These are phyloP conservation scores for Aspergillus fischeri DNA, from an alignment of 2,329 filamentous ascomycete genomes.

Conservation along the genomic window DNA sequence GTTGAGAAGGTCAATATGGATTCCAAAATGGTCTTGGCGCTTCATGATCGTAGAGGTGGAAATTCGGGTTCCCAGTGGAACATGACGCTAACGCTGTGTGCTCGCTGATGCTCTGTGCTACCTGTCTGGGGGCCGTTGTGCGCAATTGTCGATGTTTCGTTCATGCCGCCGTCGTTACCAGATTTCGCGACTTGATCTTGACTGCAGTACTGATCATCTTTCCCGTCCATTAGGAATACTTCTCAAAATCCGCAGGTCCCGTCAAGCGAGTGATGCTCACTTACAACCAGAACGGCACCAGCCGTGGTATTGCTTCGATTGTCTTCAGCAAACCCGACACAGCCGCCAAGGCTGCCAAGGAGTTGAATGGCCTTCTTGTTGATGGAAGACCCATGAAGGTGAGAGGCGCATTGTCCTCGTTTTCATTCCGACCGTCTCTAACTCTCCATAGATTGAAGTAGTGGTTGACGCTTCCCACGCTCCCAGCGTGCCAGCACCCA, in stretches of 20 bases:
- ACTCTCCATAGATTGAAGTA: constrained; percentile 69
- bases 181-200: constrained; percentile 18
- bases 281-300: constrained; percentile 87
- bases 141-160: constrained; percentile 23
- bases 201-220: constrained; percentile 43
- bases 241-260: constrained; percentile 77
- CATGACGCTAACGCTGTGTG: constrained; percentile 47
- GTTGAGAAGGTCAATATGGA: not conserved
- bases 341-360: constrained; percentile 76
- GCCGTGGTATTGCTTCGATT: constrained; percentile 88
- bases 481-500: constrained; percentile 63
- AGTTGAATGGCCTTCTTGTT: constrained; percentile 83
- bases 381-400: constrained; percentile 91
- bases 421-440: constrained; percentile 12
- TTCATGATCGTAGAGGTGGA: not conserved
- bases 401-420: constrained; percentile 20
- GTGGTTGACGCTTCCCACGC: constrained; percentile 74
- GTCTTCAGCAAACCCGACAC: constrained; percentile 77
- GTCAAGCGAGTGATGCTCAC: constrained; percentile 89
- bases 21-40: not conserved
- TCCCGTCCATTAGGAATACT: constrained; percentile 81
- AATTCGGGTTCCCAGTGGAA: not conserved
- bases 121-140: constrained; percentile 22
- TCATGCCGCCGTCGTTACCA: constrained; percentile 20
- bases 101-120: constrained; percentile 53